Evolutionary conservation across 2,329 filamentous ascomycete species (phyloP).

Genomic region (Penicillium fuscoglaucum): DNA sequence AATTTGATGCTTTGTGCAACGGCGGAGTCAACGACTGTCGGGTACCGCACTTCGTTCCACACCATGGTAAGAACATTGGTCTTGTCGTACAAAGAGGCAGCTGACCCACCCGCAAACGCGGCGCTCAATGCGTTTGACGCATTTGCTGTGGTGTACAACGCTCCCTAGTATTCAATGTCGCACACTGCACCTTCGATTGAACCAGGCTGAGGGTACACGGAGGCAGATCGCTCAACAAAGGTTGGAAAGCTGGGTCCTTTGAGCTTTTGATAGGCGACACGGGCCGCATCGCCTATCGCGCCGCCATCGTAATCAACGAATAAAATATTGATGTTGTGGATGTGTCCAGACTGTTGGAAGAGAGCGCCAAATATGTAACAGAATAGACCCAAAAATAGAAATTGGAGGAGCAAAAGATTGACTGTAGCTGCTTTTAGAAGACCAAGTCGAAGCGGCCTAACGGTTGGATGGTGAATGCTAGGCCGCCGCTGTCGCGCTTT

Average conservation of each 20-base stretch:
- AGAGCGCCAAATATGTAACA: conserved; percentile 42
- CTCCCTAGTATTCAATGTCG: conserved; percentile 40
- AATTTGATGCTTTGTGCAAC: conserved; percentile 34
- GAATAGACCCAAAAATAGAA: conserved; percentile 41
- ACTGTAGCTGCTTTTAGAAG: conserved; percentile 21
- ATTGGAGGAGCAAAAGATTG: conserved; percentile 38
- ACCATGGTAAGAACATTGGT: conserved; percentile 41
- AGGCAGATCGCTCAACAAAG: conserved; percentile 25
- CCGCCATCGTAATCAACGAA: conserved; percentile 45
- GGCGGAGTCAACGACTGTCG: conserved; percentile 39
- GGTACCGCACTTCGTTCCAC: conserved; percentile 51
- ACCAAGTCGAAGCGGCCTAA: conserved; percentile 20
- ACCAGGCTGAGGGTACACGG: conserved; percentile 21
- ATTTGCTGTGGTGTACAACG: conserved; percentile 33
- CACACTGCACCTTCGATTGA: conserved; percentile 33
- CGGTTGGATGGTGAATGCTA: conserved; percentile 21
- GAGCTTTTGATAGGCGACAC: conserved; percentile 33
- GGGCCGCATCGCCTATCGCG: conserved; percentile 35
- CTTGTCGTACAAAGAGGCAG: conserved; percentile 38
- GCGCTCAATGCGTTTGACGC: conserved; percentile 41
- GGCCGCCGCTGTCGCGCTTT: conserved; percentile 20
- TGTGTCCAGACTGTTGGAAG: conserved; percentile 34
- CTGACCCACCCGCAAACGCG: conserved; percentile 37
- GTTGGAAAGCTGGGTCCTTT: conserved; percentile 33
- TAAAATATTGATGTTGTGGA: conserved; percentile 38